phyloP scores from a whole-genome alignment of 306 rosid species.

The Malus asiatica region DNA sequence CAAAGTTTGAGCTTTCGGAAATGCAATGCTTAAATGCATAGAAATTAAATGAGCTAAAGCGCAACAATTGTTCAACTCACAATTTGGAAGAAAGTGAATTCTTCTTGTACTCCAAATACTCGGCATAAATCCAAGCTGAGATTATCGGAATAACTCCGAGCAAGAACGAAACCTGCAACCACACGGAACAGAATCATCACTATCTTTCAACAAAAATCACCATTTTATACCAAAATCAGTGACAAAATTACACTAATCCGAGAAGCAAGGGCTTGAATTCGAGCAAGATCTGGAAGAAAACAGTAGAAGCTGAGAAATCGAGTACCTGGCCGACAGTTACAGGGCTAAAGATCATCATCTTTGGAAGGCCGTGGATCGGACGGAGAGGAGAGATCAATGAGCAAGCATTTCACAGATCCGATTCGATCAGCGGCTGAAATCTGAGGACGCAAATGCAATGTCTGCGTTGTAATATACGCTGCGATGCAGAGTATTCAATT shows the following conservation, averaged over 20 bases:
- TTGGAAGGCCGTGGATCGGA: not conserved
- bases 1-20: not conserved
- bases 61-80: conserved; percentile 36
- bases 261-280: not conserved
- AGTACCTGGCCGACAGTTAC: conserved; percentile 84
- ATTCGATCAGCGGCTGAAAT: not conserved
- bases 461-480: not conserved
- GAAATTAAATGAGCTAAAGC: not conserved
- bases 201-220: not conserved
- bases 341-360: conserved; percentile 53
- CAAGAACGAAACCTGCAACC: conserved; percentile 54
- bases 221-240: not conserved
- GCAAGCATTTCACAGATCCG: conserved; percentile 16
- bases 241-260: not conserved
- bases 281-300: conserved; percentile 29
- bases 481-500: not conserved
- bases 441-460: not conserved
- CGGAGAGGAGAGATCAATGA: not conserved
- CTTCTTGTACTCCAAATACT: conserved; percentile 65
- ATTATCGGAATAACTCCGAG: conserved; percentile 58
- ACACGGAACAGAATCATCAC: not conserved
- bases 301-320: not conserved
- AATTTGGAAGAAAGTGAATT: conserved; percentile 46
- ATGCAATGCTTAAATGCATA: not conserved
- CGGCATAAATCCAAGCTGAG: conserved; percentile 71